Evolutionary conservation across 148 eudicot genomes (phyloP), one percentile per base, ranked within the genome.

Genomic region (Hydrangea macrophylla): DNA sequence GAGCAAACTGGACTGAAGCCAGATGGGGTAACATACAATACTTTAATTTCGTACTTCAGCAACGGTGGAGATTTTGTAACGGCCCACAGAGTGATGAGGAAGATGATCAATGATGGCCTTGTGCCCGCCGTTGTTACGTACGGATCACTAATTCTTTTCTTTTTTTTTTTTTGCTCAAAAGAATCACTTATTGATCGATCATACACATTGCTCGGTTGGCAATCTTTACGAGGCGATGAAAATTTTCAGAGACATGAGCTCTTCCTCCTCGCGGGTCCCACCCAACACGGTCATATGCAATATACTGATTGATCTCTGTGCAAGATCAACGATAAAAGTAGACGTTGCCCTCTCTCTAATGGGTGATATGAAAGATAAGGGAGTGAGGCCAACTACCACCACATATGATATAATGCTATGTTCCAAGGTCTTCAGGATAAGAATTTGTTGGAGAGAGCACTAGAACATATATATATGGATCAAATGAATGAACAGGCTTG

Each of bases 381-480:
- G 79, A n/a, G 90, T 94, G 73, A 78, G 57, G 60, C 89, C 96
- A 59, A 76, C 78, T 60, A 56, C 86, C 53, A 85, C 55, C 30
- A 90, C 99, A 8, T 94, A 78, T 75, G 91, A 90, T 78, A 78
- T 75, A 94, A 90, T 78, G 82, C 96, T 31, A 64, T 94, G 69
- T 81, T 88, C 20, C 86, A 82, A 76, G 90, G 86, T 35, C 81
- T 88, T 44, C 58, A 74, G 60, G 88, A 84, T 27, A 80, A 69
- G 70, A 82, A 85, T 70, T 51, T 68, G 80, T 68, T 87, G 27
- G 83, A 82, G 31, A 81, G 80, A 71, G 96, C 96, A 54, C 65
- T 85, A 12, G 79, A 84, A 68, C 78, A 83, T 31, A 90, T 90
- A 68, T 76, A 83, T 31, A 90, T 90, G 97, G 91, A 87, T 54